Evolutionary conservation across 2,329 filamentous ascomycete genomes (phyloP), one percentile per base, ranked within the genome.

Genomic region (Grosmannia clavigera): DNA sequence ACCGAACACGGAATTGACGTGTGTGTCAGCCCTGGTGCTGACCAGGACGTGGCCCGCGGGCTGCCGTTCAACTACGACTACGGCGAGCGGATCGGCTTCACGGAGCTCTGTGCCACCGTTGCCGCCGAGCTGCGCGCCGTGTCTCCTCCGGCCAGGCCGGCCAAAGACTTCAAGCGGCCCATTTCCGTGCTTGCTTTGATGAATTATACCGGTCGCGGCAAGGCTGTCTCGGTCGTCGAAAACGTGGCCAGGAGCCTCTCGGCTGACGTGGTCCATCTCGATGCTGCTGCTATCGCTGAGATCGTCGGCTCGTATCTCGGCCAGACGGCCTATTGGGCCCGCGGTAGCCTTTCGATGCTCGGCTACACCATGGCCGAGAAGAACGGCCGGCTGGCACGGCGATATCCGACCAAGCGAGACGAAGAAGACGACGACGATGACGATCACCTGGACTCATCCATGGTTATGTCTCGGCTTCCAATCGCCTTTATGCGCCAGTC

Each of bases 261-360:
- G 7, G 85, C 88, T 3, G 84, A 92, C 64, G 68, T 92, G 3
- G 73, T 94, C 38, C 79, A 81, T 25, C 69, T 95, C 12, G 81
- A 85, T 67, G 83, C 88, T 1, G 81, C 85, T 63, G 85, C 87
- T 67, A 73, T 95, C 58, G 86, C 86, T 3, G 78, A 85, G 57
- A 74, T 94, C 31, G 78, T 86, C 0, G 86, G 85, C 3, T 78
- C 82, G 52, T 90, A 91, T 66, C 72, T 92, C 11, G 86, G 85
- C 5, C 83, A 88, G 66, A 78, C 73, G 9, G 67, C 69, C 7
- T 68, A 81, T 61, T 76, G 73, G 71, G 73, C 74, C 4, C 77
- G 76, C 14, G 78, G 81, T 1, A 69, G 74, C 25, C 70, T 81
- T 12, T 78, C 81, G 2, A 76, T 78, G 64, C 70, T 86, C 55